A percentile compares a stretch with the other conserved stretches of the same genome.
These are phyloP conservation scores for Pseudocercospora fijiensis DNA, from an alignment of 2,329 filamentous ascomycete species.

Conservation along the genomic window DNA sequence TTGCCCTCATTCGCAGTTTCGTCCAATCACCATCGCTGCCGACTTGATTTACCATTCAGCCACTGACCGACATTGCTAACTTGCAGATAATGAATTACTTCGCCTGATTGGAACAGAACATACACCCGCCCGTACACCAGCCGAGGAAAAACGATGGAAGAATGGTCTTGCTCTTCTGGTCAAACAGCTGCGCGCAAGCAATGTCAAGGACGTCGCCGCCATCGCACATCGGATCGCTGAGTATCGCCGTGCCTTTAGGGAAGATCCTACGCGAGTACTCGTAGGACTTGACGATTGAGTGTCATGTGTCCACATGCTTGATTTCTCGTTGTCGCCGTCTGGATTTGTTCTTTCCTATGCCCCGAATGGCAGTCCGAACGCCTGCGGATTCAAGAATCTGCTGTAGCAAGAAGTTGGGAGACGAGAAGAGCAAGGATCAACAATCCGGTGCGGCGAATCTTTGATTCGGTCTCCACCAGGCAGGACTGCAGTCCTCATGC, in stretches of 20 bases:
- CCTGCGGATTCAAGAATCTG: neutral
- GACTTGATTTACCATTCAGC: conserved; percentile 3
- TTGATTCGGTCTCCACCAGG: neutral
- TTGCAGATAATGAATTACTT: conserved; percentile 37
- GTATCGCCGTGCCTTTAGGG: conserved; percentile 64
- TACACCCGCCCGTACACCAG: conserved; percentile 28
- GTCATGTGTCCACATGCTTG: neutral
- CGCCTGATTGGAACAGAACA: conserved; percentile 32
- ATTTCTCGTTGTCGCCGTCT: neutral
- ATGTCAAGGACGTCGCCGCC: conserved; percentile 61
- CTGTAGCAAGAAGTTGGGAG: neutral
- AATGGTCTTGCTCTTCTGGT: conserved; percentile 62
- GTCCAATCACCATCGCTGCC: neutral
- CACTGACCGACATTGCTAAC: conserved; percentile 36
- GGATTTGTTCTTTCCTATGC: neutral
- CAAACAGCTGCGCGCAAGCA: conserved; percentile 59
- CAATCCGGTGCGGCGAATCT: neutral
- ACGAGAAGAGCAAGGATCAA: neutral
- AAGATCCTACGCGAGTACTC: conserved; percentile 64
- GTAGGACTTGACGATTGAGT: conserved; percentile 17
- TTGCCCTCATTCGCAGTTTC: neutral
- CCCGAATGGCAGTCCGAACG: neutral
- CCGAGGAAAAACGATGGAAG: conserved; percentile 51
- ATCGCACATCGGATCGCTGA: conserved; percentile 67
- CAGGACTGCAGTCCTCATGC: neutral